Percentiles rank a stretch among this genome's conserved stretches.
These are phyloP conservation scores for Agapanthus africanus DNA, from an alignment of 106 monocot species.

Conservation along the genomic window DNA sequence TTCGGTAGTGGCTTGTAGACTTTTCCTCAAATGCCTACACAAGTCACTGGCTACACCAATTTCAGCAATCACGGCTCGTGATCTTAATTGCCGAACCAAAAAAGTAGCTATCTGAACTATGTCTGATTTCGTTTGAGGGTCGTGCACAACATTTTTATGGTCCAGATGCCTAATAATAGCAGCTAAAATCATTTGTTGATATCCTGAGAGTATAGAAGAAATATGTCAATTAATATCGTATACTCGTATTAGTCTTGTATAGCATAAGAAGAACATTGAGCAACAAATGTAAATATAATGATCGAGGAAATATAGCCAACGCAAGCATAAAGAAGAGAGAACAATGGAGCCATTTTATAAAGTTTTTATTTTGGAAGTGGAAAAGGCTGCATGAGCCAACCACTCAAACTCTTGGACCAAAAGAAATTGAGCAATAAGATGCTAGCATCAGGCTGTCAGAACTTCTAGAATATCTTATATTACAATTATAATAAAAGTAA, in stretches of 20 bases:
- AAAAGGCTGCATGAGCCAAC: background rate
- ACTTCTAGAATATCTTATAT: background rate
- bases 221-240: background rate
- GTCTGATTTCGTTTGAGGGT: constrained; percentile 65
- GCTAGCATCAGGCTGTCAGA: background rate
- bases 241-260: background rate
- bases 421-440: background rate
- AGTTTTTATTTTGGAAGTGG: background rate
- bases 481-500: background rate
- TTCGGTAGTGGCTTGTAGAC: constrained; percentile 63
- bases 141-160: constrained; percentile 74
- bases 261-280: constrained; percentile 2
- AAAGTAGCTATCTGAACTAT: constrained; percentile 64
- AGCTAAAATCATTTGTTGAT: constrained; percentile 63
- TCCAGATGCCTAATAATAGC: constrained; percentile 75
- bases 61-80: constrained; percentile 53
- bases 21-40: constrained; percentile 90
- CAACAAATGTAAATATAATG: background rate
- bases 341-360: background rate
- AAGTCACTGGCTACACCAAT: constrained; percentile 64
- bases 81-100: constrained; percentile 53
- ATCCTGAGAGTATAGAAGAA: constrained; percentile 35
- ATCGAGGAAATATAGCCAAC: background rate
- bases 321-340: background rate
- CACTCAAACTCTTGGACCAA: background rate